Base-by-base conservation (phyloP, 2,329 filamentous ascomycete species). In the Sporothrix protearum region DNA sequence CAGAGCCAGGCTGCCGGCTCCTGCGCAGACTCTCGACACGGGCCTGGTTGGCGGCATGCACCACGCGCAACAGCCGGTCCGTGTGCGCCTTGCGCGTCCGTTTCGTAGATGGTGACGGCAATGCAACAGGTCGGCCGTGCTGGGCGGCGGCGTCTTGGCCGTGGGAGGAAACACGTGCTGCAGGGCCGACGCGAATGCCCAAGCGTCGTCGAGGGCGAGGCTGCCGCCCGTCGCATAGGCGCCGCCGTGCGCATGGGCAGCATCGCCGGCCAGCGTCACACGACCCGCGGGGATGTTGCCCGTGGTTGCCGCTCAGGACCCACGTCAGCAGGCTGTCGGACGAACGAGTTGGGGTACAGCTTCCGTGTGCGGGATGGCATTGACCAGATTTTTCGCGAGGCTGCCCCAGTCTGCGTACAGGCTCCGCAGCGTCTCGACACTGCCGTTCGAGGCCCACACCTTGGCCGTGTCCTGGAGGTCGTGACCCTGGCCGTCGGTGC, bases 341-440 rank as follows among this genome's bases (percentile, higher is more conserved):
- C 0, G 82, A 80, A 80, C 7, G 80, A 79, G 73, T 85, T 85
- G 3, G 83, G 82, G 64, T 82, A 84, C 0, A 83, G 71, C n/a
- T 19, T 78, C 78, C 0, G 80, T 80, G 64, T 80, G 78, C 0
- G 83, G 83, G 3, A 80, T 80, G 2, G 80, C 79, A 7, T 83
- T 79, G 2, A 83, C 78, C 9, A 85, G 78, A 3, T 79, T 78
- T 36, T 79, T 78, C 19, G 82, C 77, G 0, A 80, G 76, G 0
- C 82, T 81, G 59, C 81, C 81, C 83, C 83, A 85, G 74, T 81
- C 77, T 74, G 79, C 76, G 71, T 80, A 82, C 71, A 81, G 76
- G n/a, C 78, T 74, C 22, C 79, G 77, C 36, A 85, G 77, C 1
- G 79, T 73, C 3, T 76, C 72, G 2, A 83, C 76, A 33, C 80